These are phyloP conservation scores for Vaccinium myrtillus DNA, from an alignment of 148 eudicot genomes.

Conservation along the genomic window DNA sequence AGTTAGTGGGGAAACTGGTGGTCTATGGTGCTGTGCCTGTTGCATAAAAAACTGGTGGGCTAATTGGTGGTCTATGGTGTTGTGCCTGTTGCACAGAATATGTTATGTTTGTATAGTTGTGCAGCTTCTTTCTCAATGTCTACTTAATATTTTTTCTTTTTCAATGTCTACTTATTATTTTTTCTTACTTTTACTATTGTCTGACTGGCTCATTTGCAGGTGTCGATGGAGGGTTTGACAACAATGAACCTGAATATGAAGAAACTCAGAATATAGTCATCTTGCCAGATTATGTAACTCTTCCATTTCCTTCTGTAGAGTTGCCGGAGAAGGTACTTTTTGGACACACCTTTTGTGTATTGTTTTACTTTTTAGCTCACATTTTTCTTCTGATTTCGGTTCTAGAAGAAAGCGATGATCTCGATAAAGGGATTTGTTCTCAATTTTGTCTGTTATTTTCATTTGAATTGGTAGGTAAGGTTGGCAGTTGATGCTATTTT, in stretches of 20 bases:
- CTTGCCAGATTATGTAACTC: conserved; percentile 64
- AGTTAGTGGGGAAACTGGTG: neutral
- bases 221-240: conserved; percentile 87
- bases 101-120: neutral
- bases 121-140: neutral
- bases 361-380: neutral
- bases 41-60: no score
- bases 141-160: neutral
- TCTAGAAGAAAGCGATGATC: neutral
- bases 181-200: conserved; percentile 11
- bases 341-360: neutral
- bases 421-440: neutral
- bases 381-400: neutral
- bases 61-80: neutral
- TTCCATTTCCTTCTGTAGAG: conserved; percentile 89
- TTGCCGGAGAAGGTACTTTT: conserved; percentile 83
- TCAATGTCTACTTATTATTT: neutral
- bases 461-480: conserved; percentile 59
- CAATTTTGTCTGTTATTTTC: conserved; percentile 1
- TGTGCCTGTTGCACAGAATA: neutral
- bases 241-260: conserved; percentile 76
- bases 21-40: no score
- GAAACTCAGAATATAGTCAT: conserved; percentile 61
- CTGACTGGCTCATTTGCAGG: conserved; percentile 45
- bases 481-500: conserved; percentile 85